phyloP scores from a whole-genome alignment of 495 filamentous ascomycete genomes.

The Annulohypoxylon stygium region DNA sequence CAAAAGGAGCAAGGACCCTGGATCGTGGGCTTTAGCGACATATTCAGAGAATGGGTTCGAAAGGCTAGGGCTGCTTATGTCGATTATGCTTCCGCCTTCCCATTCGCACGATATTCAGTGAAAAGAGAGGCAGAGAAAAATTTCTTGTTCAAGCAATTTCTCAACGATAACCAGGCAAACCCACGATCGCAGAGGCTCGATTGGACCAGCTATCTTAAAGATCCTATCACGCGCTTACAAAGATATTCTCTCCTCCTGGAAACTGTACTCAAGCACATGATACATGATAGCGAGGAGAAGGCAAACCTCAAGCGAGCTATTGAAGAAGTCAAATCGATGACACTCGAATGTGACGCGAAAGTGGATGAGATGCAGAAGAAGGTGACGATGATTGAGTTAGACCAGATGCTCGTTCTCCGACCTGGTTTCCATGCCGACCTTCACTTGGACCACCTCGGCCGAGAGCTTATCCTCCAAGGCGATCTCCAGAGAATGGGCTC shows the following conservation, averaged over 20 bases:
- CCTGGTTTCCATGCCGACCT: conserved; percentile 91
- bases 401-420: conserved; percentile 81
- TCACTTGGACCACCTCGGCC: conserved; percentile 90
- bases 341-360: conserved; percentile 90
- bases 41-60: conserved; percentile 98
- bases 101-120: conserved; percentile 83
- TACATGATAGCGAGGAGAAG: conserved; percentile 89
- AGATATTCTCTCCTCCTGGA: conserved; percentile 86
- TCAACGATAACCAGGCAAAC: conserved; percentile 82
- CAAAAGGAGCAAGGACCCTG: conserved; percentile 97
- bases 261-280: conserved; percentile 87
- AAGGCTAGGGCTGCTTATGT: conserved; percentile 92
- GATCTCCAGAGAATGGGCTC: conserved; percentile 90
- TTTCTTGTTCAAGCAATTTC: conserved; percentile 85
- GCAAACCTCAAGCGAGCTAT: conserved; percentile 85
- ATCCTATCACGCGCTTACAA: conserved; percentile 92
- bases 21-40: conserved; percentile 93
- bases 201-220: conserved; percentile 95
- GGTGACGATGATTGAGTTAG: conserved; percentile 89
- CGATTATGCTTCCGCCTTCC: conserved; percentile 90
- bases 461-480: conserved; percentile 88
- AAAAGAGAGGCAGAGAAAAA: conserved; percentile 89
- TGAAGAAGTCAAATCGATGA: conserved; percentile 94
- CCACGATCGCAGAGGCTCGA: conserved; percentile 86
- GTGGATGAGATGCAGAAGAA: conserved; percentile 96